Conservation (phyloP, 768 basidiomycete species). For the Podaxis carcinomalis region DNA sequence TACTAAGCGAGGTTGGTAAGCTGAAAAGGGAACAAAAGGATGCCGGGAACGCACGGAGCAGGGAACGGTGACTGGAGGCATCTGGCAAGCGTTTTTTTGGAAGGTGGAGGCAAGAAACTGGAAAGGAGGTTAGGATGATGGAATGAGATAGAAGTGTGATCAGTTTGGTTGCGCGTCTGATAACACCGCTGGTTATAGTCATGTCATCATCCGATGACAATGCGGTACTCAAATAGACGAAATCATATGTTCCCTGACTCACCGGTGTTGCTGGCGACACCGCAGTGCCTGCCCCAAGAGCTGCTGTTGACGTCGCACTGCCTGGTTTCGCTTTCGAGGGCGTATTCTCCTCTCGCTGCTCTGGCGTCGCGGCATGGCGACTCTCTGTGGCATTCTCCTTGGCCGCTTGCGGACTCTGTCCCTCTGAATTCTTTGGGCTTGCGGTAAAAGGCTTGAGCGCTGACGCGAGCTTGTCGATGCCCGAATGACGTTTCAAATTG, state of each 20-base stretch:
- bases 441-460: slow-evolving; percentile 11
- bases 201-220: background rate
- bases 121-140: background rate
- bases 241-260: background rate
- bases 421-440: background rate
- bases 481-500: slow-evolving; percentile 22
- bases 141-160: slow-evolving; percentile 14
- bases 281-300: slow-evolving; percentile 1
- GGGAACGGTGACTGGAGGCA: slow-evolving; percentile 36
- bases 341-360: background rate
- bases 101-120: slow-evolving; percentile 9
- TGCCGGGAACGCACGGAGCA: slow-evolving; percentile 33
- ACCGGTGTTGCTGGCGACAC: slow-evolving; percentile 7
- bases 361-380: background rate
- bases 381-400: background rate
- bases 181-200: slow-evolving; percentile 10
- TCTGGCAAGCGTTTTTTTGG: background rate
- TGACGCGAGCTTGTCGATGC: slow-evolving; percentile 18
- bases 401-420: background rate
- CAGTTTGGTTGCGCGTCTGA: slow-evolving; percentile 11
- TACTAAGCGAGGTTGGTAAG: slow-evolving; percentile 43
- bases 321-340: slow-evolving; percentile 8
- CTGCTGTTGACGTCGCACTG: slow-evolving; percentile 11
- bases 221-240: background rate
- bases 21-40: slow-evolving; percentile 5